Base-by-base conservation (phyloP, 2,329 filamentous ascomycete species). In the Colletotrichum euphorbiae region DNA sequence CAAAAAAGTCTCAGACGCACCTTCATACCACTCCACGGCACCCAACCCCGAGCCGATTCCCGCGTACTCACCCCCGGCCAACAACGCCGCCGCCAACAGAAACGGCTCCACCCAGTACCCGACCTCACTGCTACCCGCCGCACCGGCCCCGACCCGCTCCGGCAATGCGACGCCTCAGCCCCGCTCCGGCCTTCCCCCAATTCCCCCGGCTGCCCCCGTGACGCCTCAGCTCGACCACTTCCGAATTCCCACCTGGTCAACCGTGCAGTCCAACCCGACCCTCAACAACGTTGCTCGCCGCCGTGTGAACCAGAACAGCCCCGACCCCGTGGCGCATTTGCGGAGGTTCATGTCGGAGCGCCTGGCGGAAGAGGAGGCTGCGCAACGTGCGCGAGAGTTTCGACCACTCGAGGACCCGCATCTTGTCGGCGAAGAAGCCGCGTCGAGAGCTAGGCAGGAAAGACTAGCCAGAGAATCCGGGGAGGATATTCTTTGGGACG, bases 401-500 rank as follows among this genome's bases (percentile, higher is more conserved):
- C 81, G 84, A 6, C 89, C 88, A 3, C 81, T 90, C 17, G 90
- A 92, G 77, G 90, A 92, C 71, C 90, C 89, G 0, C 84, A 89
- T 64, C 80, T 92, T 9, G 90, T 92, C 2, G 90, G 90, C 38
- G 89, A 91, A 77, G 83, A 84, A 57, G 90, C 89, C 3, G 90
- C 90, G 2, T 80, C 82, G 9, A 77, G 82, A 69, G 88, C 89
- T 7, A 81, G 87, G 48, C 78, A 79, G n/a, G 86, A 87, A 73
- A 82, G 90, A 69, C 76, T 90, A 31, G 82, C 83, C n/a, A 80
- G 84, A 59, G 85, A 90, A 77, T 82, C 81, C 43, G 82, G 82
- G 1, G 84, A 85, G 28, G 86, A 87, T 66, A 77, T 88, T 46
- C 77, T 91, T 62, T 77, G 85, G 48, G 79, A 82, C 36, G 87